Percentiles rank a stretch among this genome's conserved stretches.
Conservation (phyloP, 2,329 filamentous ascomycete species). For the Thelonectria olida region DNA sequence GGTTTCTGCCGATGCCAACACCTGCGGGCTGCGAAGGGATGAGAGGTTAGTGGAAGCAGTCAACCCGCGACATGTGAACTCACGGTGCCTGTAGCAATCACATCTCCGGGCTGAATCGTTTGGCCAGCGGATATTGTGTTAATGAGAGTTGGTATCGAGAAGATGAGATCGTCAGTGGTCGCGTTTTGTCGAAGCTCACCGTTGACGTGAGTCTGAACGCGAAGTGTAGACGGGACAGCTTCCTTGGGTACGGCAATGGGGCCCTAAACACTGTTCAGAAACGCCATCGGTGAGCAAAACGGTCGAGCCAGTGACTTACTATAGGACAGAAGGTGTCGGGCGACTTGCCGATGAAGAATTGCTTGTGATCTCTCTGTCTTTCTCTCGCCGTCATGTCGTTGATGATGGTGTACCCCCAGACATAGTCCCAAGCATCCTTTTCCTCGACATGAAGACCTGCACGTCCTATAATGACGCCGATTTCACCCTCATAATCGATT, state of each 20-base stretch:
- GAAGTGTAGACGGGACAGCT: conserved; percentile 52
- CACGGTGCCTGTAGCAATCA: conserved; percentile 55
- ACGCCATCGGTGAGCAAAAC: background rate
- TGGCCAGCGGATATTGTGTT: conserved; percentile 51
- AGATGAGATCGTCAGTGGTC: conserved; percentile 56
- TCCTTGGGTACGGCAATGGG: conserved; percentile 60
- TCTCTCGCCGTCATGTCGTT: conserved; percentile 63
- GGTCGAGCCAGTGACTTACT: background rate
- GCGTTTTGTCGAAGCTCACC: conserved; percentile 56
- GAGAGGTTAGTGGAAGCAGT: background rate
- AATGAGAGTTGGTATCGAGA: conserved; percentile 52
- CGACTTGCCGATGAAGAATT: conserved; percentile 68
- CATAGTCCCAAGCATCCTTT: conserved; percentile 56
- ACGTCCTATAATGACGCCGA: conserved; percentile 65
- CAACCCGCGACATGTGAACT: background rate
- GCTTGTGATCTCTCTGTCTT: conserved; percentile 64
- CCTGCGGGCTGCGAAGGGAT: conserved; percentile 45
- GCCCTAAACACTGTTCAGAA: conserved; percentile 44
- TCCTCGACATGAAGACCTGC: conserved; percentile 54
- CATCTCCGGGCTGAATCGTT: conserved; percentile 56
- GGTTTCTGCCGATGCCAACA: conserved; percentile 55
- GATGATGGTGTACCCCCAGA: conserved; percentile 66
- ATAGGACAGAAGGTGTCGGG: conserved; percentile 62
- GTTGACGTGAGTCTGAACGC: conserved; percentile 55
- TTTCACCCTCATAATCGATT: conserved; percentile 65